Percentiles rank a stretch among this genome's conserved stretches.
phyloP scores from a whole-genome alignment of 2,329 filamentous ascomycete genomes.

The Aureobasidium sp. region DNA sequence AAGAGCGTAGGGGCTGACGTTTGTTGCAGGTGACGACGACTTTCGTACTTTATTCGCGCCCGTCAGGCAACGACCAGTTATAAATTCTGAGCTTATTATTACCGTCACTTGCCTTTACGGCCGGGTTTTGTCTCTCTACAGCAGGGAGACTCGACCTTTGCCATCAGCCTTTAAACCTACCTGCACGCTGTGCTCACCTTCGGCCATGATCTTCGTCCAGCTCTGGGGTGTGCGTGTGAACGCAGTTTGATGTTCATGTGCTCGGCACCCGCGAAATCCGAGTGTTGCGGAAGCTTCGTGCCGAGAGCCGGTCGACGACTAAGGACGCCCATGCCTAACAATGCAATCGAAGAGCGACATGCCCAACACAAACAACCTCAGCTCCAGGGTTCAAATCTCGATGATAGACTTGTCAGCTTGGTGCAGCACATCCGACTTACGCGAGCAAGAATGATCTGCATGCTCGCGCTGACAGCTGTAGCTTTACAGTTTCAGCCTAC shows the following conservation, averaged over 20 bases:
- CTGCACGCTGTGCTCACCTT: not conserved
- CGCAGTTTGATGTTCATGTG: not conserved
- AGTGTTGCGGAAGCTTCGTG: not conserved
- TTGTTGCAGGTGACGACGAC: constrained; percentile 7
- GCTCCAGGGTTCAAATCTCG: no score
- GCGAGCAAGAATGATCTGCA: not conserved
- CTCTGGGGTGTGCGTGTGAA: not conserved
- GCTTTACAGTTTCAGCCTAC: not conserved
- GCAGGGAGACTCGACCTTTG: not conserved
- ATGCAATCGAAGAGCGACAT: no score
- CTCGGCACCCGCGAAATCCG: not conserved
- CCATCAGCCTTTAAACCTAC: not conserved
- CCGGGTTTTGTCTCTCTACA: not conserved
- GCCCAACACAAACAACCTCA: no score
- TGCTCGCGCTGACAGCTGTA: not conserved
- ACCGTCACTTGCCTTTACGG: not conserved
- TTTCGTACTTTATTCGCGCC: constrained; percentile 2
- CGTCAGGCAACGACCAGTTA: not conserved
- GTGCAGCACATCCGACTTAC: no score
- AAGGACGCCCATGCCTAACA: no score
- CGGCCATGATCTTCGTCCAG: not conserved
- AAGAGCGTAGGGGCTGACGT: constrained; percentile 8
- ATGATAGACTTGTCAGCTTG: no score
- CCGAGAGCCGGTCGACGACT: not conserved
- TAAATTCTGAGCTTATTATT: not conserved